A percentile compares a stretch with the other conserved stretches of the same genome.
Evolutionary conservation across 305 asterid genomes (phyloP).

Genomic region (Salvia sclarea): DNA sequence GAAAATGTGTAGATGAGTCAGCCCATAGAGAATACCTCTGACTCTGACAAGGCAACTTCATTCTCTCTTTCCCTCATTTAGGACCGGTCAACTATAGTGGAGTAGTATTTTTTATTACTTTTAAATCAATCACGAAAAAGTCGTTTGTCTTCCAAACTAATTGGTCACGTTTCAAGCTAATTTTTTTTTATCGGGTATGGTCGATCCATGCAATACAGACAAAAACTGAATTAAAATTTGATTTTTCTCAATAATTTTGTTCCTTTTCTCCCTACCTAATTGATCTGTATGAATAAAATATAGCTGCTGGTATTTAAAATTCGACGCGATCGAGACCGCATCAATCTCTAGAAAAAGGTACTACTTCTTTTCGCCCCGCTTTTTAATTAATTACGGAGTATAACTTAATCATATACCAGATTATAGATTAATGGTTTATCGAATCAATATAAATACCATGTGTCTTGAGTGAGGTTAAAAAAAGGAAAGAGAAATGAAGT

Average conservation of each 20-base stretch:
- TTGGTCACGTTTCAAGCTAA: neutral
- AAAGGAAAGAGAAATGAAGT: too few relatives aligned
- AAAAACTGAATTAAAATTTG: neutral
- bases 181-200: neutral
- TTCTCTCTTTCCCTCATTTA: neutral
- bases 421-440: too few relatives aligned
- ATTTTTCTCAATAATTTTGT: neutral
- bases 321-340: neutral
- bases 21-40: too few relatives aligned
- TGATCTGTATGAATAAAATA: neutral
- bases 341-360: neutral
- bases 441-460: too few relatives aligned
- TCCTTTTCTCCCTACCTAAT: neutral
- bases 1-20: neutral
- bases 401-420: too few relatives aligned
- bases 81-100: constrained; percentile 22
- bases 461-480: too few relatives aligned
- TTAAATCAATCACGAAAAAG: neutral
- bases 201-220: neutral
- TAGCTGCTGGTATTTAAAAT: neutral
- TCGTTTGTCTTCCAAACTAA: neutral
- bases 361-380: neutral
- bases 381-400: neutral
- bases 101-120: neutral
- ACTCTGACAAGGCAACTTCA: neutral